phyloP scores from a whole-genome alignment of 2,329 filamentous ascomycete genomes.

The Epichloe coenophiala region DNA sequence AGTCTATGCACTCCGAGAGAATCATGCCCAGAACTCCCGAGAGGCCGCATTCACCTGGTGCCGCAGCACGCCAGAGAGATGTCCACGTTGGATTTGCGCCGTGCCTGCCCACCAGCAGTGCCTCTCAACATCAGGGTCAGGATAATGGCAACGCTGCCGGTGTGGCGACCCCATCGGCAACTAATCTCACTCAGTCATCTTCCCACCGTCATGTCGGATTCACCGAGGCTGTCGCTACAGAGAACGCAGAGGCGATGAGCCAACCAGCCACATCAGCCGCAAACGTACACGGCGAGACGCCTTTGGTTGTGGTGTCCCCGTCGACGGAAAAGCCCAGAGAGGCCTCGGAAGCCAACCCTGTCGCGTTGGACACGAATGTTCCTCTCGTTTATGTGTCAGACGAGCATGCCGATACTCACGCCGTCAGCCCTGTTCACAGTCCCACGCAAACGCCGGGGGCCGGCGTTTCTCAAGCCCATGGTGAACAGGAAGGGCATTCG shows the following conservation, averaged over 20 bases:
- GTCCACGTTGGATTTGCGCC: slow-evolving; percentile 20
- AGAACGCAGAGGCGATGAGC: slow-evolving; percentile 1
- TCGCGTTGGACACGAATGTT: slow-evolving; percentile 3
- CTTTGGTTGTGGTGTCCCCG: not conserved
- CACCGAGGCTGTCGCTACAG: slow-evolving; percentile 16
- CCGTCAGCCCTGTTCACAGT: not conserved
- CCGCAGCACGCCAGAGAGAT: slow-evolving; percentile 13
- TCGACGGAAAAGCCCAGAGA: not conserved
- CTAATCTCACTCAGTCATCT: slow-evolving; percentile 2
- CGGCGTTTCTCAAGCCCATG: not conserved
- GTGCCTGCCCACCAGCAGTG: not conserved
- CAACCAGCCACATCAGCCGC: not conserved
- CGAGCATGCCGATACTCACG: slow-evolving; percentile 1
- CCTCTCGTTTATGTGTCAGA: slow-evolving; percentile 3
- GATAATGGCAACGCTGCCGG: not conserved
- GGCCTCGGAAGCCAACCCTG: not conserved
- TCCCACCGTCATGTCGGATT: slow-evolving; percentile 42
- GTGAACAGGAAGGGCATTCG: not conserved
- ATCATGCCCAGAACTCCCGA: slow-evolving; percentile 4
- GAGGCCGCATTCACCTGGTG: slow-evolving; percentile 9
- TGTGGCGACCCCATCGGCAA: slow-evolving; percentile 7
- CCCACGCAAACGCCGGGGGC: slow-evolving; percentile 1
- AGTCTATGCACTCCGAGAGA: not conserved
- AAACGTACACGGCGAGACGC: not conserved
- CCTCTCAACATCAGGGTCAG: not conserved